Conservation (phyloP, 1,139 yeast species). For the Kodamaea alishanica region DNA sequence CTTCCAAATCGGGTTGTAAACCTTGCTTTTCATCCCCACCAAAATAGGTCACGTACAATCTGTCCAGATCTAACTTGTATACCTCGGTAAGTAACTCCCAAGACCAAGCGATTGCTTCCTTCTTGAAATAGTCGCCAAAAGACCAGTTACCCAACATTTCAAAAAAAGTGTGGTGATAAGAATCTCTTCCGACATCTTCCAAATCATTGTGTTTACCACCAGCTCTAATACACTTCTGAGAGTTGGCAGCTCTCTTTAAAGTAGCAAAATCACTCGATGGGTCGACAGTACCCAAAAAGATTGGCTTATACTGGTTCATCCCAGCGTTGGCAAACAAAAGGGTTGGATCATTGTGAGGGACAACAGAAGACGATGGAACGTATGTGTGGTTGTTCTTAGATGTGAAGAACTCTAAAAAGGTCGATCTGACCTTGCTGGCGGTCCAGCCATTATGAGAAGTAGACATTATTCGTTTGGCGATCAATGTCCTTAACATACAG, state of each 20-base stretch:
- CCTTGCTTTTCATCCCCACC: slow-evolving; percentile 86
- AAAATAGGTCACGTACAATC: slow-evolving; percentile 91
- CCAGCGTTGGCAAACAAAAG: slow-evolving; percentile 95
- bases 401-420: slow-evolving; percentile 80
- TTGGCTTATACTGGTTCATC: slow-evolving; percentile 98
- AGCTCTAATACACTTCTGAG: slow-evolving; percentile 98
- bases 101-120: slow-evolving; percentile 82
- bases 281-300: slow-evolving; percentile 93
- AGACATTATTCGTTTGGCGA: slow-evolving; percentile 17
- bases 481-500: slow-evolving; percentile 15
- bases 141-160: slow-evolving; percentile 99
- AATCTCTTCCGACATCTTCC: slow-evolving; percentile 97
- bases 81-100: slow-evolving; percentile 89
- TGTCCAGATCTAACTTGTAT: slow-evolving; percentile 70
- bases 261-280: slow-evolving; percentile 84
- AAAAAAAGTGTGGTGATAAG: slow-evolving; percentile 96
- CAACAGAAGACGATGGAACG: slow-evolving; percentile 90
- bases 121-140: slow-evolving; percentile 95
- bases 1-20: slow-evolving; percentile 92
- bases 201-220: slow-evolving; percentile 99
- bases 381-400: slow-evolving; percentile 62
- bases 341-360: slow-evolving; percentile 97
- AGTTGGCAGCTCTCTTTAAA: slow-evolving; percentile 86
- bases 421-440: slow-evolving; percentile 74
- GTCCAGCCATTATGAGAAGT: slow-evolving; percentile 47